Evolutionary conservation across 2,329 filamentous ascomycete species (phyloP).

Genomic region (Neonectria punicea): DNA sequence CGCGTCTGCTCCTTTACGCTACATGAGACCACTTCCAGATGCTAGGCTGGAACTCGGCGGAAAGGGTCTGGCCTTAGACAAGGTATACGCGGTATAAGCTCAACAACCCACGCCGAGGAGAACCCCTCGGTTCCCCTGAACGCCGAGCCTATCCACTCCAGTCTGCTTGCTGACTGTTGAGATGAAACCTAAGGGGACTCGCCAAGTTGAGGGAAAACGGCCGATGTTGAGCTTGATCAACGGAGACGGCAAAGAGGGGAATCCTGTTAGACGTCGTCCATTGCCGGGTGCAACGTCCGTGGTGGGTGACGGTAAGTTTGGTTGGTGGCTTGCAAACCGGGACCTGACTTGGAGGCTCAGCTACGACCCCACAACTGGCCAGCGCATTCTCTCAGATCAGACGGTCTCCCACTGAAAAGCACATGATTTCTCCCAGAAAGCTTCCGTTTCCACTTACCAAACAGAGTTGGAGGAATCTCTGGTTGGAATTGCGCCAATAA

Average conservation of each 20-base stretch:
- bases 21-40: conserved; percentile 18
- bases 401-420: conserved; percentile 15
- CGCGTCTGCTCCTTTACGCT: conserved; percentile 18
- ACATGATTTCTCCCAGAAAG: conserved; percentile 19
- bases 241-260: neutral
- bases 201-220: neutral
- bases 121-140: conserved; percentile 4
- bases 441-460: conserved; percentile 15
- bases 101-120: neutral
- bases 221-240: neutral
- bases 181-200: neutral
- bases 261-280: neutral
- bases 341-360: neutral
- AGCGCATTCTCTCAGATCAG: conserved; percentile 17
- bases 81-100: conserved; percentile 1
- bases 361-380: conserved; percentile 17
- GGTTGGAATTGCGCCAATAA: conserved; percentile 17
- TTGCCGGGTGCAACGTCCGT: conserved; percentile 11
- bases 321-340: conserved; percentile 15
- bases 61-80: neutral
- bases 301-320: conserved; percentile 6
- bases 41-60: conserved; percentile 9
- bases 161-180: neutral
- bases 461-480: conserved; percentile 2
- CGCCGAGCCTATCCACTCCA: neutral